Conservation (phyloP, 108 stramenopile genomes). For the Fragilaria crotonensis region DNA sequence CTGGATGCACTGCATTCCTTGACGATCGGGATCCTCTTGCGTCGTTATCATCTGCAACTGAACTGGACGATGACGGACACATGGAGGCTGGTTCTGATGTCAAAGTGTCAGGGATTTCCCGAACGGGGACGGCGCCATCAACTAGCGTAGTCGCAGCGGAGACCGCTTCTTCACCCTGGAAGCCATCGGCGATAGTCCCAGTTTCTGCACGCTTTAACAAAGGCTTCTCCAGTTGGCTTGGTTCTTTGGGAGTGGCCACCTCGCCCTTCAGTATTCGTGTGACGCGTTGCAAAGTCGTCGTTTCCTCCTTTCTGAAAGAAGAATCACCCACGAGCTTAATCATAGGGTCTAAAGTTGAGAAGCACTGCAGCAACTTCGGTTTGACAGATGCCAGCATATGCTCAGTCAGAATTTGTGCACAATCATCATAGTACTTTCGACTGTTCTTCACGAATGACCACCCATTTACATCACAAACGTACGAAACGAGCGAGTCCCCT, state of each 20-base stretch:
- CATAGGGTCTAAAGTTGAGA: slow-evolving; percentile 77
- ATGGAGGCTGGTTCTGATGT: slow-evolving; percentile 59
- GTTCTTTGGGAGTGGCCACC: neutral
- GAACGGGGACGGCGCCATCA: slow-evolving; percentile 61
- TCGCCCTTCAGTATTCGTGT: slow-evolving; percentile 35
- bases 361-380: slow-evolving; percentile 50
- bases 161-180: slow-evolving; percentile 1
- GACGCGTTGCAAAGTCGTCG: slow-evolving; percentile 16
- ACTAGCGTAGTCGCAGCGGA: slow-evolving; percentile 28
- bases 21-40: neutral
- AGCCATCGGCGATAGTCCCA: neutral
- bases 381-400: slow-evolving; percentile 82
- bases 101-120: slow-evolving; percentile 56
- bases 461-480: slow-evolving; percentile 99
- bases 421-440: slow-evolving; percentile 96
- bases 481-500: slow-evolving; percentile 75
- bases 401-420: slow-evolving; percentile 86
- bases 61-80: slow-evolving; percentile 28
- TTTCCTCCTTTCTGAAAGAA: slow-evolving; percentile 13
- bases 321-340: slow-evolving; percentile 37
- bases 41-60: slow-evolving; percentile 32
- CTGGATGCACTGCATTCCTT: slow-evolving; percentile 40
- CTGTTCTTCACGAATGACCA: slow-evolving; percentile 97
- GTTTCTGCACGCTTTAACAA: neutral
- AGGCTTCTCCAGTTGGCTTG: neutral